A percentile compares a stretch with the other conserved stretches of the same genome.
Evolutionary conservation across 225 moss, liverwort and hornwort genomes (phyloP).

Genomic region (Marchantia polymorpha): DNA sequence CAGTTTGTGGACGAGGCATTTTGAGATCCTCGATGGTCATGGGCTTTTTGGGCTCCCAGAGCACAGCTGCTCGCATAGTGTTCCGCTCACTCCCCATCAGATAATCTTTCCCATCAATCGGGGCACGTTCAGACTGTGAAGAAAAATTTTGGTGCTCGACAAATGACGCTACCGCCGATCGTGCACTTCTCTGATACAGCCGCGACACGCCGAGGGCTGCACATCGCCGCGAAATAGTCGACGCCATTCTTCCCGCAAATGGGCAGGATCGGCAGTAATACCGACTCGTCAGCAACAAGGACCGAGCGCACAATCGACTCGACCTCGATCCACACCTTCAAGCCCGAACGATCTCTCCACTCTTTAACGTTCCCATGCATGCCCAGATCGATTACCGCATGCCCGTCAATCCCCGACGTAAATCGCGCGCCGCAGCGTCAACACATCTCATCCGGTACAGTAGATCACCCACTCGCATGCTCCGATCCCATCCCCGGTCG

Average conservation of each 20-base stretch:
- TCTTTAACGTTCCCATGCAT: too few relatives aligned
- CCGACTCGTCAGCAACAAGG: too few relatives aligned
- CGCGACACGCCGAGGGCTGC: not conserved
- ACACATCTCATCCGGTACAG: too few relatives aligned
- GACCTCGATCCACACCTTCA: too few relatives aligned
- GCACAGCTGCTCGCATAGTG: constrained; percentile 91
- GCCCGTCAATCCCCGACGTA: too few relatives aligned
- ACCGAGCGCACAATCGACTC: too few relatives aligned
- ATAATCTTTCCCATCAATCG: constrained; percentile 50
- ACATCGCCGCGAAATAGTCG: not conserved
- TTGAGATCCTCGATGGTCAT: constrained; percentile 87
- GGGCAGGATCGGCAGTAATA: too few relatives aligned
- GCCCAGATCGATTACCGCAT: too few relatives aligned
- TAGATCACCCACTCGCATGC: too few relatives aligned
- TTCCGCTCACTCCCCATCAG: constrained; percentile 69
- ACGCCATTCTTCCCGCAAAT: not conserved
- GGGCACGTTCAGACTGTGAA: not conserved
- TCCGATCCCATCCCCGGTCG: too few relatives aligned
- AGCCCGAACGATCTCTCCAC: too few relatives aligned
- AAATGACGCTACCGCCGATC: not conserved
- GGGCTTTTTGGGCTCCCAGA: constrained; percentile 88
- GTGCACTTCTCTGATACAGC: not conserved
- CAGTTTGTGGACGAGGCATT: constrained; percentile 75
- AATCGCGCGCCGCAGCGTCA: too few relatives aligned
- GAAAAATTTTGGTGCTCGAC: not conserved